Conservation (phyloP, 1,284 basidiomycete species). For the Phylloporus sp. region DNA sequence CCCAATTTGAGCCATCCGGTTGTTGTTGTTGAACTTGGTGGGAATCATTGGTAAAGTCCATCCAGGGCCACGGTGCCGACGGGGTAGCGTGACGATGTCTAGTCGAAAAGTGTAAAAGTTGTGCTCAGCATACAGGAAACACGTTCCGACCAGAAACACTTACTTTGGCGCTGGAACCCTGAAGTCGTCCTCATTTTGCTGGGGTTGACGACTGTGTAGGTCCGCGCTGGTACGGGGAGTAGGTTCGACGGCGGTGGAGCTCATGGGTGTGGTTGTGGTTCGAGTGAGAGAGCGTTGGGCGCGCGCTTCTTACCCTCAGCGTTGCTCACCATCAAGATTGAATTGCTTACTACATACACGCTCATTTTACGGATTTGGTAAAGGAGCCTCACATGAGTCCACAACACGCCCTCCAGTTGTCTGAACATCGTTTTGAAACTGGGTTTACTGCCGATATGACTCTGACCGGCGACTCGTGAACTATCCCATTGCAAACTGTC, state of each 20-base stretch:
- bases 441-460: no score
- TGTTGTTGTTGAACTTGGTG: slow-evolving; percentile 26
- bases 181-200: slow-evolving; percentile 2
- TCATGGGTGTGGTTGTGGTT: slow-evolving; percentile 18
- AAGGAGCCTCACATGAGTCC: no score
- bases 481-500: no score
- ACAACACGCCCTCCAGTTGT: no score
- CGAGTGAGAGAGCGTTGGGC: background rate
- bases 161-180: slow-evolving; percentile 35
- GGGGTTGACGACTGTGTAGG: background rate
- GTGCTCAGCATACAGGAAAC: background rate
- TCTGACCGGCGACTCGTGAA: no score
- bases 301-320: no score
- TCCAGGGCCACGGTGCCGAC: slow-evolving; percentile 45
- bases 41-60: slow-evolving; percentile 35
- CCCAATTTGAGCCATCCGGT: slow-evolving; percentile 27
- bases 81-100: slow-evolving; percentile 42
- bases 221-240: background rate
- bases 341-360: no score
- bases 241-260: background rate
- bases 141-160: slow-evolving; percentile 13
- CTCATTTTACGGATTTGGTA: no score
- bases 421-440: no score
- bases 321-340: no score
- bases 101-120: slow-evolving; percentile 1